Evolutionary conservation across 768 basidiomycete genomes (phyloP).

Genomic region (Phanerochaete carnosa): DNA sequence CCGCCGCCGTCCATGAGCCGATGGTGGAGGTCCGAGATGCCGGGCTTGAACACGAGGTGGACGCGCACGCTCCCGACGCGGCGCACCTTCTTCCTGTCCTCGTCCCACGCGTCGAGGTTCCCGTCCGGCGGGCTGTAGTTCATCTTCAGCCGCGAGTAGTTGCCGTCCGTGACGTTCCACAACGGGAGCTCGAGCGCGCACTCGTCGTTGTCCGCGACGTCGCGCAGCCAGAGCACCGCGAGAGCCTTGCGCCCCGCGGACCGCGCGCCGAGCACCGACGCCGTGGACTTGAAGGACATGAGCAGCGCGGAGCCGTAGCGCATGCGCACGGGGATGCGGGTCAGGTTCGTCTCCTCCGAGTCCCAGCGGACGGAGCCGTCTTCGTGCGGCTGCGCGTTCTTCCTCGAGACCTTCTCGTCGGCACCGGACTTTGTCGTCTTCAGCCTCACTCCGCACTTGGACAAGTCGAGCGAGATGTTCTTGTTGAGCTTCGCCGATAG

Average conservation of each 20-base stretch:
- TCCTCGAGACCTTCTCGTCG: constrained; percentile 38
- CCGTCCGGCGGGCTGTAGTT: constrained; percentile 30
- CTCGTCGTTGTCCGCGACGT: constrained; percentile 48
- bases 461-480: constrained; percentile 32
- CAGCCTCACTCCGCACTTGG: constrained; percentile 38
- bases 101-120: constrained; percentile 25
- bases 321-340: constrained; percentile 44
- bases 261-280: constrained; percentile 20
- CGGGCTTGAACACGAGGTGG: constrained; percentile 26
- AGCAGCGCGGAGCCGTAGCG: constrained; percentile 45
- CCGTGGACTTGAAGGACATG: constrained; percentile 41
- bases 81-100: constrained; percentile 22
- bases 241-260: constrained; percentile 28
- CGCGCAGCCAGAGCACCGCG: constrained; percentile 53
- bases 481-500: constrained; percentile 19
- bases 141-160: constrained; percentile 28
- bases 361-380: constrained; percentile 30
- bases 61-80: constrained; percentile 25
- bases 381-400: constrained; percentile 29
- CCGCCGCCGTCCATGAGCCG: constrained; percentile 20
- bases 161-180: constrained; percentile 23
- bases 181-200: constrained; percentile 44
- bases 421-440: constrained; percentile 38
- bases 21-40: constrained; percentile 23
- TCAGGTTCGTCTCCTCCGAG: constrained; percentile 32